Evolutionary conservation across 352 stramenopile genomes (phyloP), one percentile per base, ranked within the genome.

Genomic region (Phytopythium helicoides): DNA sequence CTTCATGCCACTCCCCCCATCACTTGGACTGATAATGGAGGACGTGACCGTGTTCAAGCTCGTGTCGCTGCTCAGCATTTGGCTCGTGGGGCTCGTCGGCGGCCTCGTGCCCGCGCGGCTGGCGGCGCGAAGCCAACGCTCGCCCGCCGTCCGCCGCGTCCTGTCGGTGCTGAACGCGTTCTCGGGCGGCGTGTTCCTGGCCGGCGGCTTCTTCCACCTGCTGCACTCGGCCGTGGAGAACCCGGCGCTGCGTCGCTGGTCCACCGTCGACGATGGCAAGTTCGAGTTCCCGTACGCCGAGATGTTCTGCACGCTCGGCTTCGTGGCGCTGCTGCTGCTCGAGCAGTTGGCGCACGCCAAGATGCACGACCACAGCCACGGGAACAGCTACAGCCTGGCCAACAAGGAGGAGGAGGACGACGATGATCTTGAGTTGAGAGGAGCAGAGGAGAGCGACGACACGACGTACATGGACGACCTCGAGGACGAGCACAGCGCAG

Each of bases 281-380:
- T 88, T 84, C 50, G 78, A 60, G 22, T 92, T 92, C 38, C 81
- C 81, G 12, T 92, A 89, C 53, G 81, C 81, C 16, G 76, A 92
- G 58, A 86, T 87, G 63, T 92, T 92, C 52, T 82, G 78, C 56
- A 87, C 81, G 1, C 25, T 87, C 18, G 81, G 81, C 6, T 92
- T 92, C 44, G 39, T 92, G 4, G 76, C 64, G 3, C 62, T 92
- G 12, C 59, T 92, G 44, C 44, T 92, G 21, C 48, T 92, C 35
- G 81, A 92, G 60, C 78, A 89, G 51, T 64, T 67, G 2, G 81
- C 81, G 2, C 81, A 92, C 39, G 57, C 66, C 23, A 59, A 61
- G 15, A 66, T 89, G 57, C 44, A 58, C 33, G 33, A 2, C 21
- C 31, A 51, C 6, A 39, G 41, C 22, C 21, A 46, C 10, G 37